Evolutionary conservation across 164 flowering plant genomes (phyloP), one percentile per base, ranked within the genome.

Genomic region (Chimonanthus salicifolius): DNA sequence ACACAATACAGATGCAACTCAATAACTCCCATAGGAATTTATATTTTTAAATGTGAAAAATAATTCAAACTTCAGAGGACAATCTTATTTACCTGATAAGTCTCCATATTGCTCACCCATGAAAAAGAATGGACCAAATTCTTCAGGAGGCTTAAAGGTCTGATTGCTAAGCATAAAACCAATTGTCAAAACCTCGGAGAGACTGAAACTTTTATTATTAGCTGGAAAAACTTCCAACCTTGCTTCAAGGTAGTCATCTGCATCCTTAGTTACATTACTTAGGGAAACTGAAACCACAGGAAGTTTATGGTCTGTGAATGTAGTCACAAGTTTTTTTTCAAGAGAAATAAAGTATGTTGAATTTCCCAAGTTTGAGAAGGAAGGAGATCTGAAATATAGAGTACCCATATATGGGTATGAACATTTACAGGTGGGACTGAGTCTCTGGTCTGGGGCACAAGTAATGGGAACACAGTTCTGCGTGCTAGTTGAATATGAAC

Each of bases 391-490:
- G 78, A 94, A 92, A 74, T 80, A 82, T 13, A 92, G 58, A 13
- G 86, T 89, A 50, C 97, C 97, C 72, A 84, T 80, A 75, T 84
- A 94, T 70, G 98, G 96, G 82, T 83, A 87, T 7, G 87, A 85
- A 76, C 98, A 94, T 5, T 80, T 84, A 70, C 98, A 94, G 75
- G 90, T 89, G 72, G 97, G 98, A 76, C 80, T 89, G 58, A 83
- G 80, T 74, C 79, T 88, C 81, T 87, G 85, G 65, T 80, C 89
- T 3, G 70, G 2, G 15, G 87, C 74, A 74, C 97, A 90, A 0
- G 75, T n/a, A 78, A 76, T 80, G 46, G 75, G 74, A 63, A 82
- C 85, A 81, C 97, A 94, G 49, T 76, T 84, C n/a, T 90, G 86
- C 18, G 87, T 75, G 79, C 86, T 86, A 51, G 97, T 94, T 11